A percentile compares a stretch with the other conserved stretches of the same genome.
These are phyloP conservation scores for Sugiyamaella xylanicola DNA, from an alignment of 1,139 yeast genomes.

Conservation along the genomic window DNA sequence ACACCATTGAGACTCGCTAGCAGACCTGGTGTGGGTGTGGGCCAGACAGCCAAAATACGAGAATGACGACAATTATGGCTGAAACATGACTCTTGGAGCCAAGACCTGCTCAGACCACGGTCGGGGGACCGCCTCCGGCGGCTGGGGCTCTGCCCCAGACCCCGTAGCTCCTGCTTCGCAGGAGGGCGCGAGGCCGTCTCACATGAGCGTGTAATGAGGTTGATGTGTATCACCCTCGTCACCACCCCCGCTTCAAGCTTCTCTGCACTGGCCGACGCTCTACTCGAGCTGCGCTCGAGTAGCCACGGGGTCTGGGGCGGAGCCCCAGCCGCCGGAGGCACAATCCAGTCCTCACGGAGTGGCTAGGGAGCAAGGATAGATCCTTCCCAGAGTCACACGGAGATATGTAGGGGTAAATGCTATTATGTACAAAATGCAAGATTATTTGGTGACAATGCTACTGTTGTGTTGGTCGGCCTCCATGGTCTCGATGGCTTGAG, in stretches of 20 bases:
- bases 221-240: background rate
- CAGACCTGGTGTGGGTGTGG: too few relatives aligned
- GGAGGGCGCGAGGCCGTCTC: background rate
- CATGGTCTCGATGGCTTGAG: constrained; percentile 9
- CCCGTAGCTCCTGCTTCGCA: too few relatives aligned
- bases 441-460: background rate
- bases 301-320: background rate
- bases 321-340: too few relatives aligned
- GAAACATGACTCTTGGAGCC: background rate
- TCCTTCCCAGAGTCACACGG: too few relatives aligned
- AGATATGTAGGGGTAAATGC: background rate
- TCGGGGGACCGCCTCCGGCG: background rate
- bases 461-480: background rate
- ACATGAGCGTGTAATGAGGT: background rate
- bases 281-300: background rate
- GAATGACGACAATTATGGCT: background rate
- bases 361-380: too few relatives aligned
- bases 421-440: background rate
- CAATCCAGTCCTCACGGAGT: too few relatives aligned
- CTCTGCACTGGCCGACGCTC: too few relatives aligned
- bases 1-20: too few relatives aligned
- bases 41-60: too few relatives aligned
- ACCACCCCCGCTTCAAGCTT: background rate
- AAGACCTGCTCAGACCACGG: background rate
- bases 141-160: background rate